A percentile compares a stretch with the other conserved stretches of the same genome.
phyloP scores from a whole-genome alignment of 2,329 filamentous ascomycete species.

The Plectosphaerella plurivora region DNA sequence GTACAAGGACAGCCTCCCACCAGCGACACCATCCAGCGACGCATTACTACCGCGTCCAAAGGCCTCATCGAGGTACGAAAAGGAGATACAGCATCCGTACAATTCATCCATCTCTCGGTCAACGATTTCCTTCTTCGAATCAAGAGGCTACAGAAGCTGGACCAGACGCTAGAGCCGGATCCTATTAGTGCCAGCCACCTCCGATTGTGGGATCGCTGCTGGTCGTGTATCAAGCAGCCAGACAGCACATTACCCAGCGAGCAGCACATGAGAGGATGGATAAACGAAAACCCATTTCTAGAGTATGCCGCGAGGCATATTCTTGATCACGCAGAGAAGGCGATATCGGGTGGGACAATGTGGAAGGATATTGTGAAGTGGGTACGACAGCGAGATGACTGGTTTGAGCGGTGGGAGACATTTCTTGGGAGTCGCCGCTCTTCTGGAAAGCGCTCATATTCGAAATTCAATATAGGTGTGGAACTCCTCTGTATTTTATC shows the following conservation, averaged over 20 bases:
- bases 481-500: too few species aligned
- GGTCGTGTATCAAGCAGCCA: background rate
- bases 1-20: constrained; percentile 28
- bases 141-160: background rate
- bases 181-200: background rate
- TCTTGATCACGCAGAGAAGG: background rate
- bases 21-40: constrained; percentile 22
- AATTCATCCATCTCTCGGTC: constrained; percentile 47
- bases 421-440: too few species aligned
- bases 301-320: background rate
- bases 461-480: too few species aligned
- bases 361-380: too few species aligned
- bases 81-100: constrained; percentile 20
- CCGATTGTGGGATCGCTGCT: background rate
- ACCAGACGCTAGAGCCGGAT: background rate
- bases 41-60: constrained; percentile 35
- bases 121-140: constrained; percentile 30
- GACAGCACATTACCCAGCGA: too few species aligned
- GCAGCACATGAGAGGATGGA: background rate
- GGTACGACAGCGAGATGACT: too few species aligned
- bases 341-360: too few species aligned
- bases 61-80: constrained; percentile 36
- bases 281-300: background rate
- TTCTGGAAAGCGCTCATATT: too few species aligned
- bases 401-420: too few species aligned